Percentiles rank a stretch among this genome's conserved stretches.
Evolutionary conservation across 208 protist genomes (phyloP).

Genomic region (Leishmania guyanensis): DNA sequence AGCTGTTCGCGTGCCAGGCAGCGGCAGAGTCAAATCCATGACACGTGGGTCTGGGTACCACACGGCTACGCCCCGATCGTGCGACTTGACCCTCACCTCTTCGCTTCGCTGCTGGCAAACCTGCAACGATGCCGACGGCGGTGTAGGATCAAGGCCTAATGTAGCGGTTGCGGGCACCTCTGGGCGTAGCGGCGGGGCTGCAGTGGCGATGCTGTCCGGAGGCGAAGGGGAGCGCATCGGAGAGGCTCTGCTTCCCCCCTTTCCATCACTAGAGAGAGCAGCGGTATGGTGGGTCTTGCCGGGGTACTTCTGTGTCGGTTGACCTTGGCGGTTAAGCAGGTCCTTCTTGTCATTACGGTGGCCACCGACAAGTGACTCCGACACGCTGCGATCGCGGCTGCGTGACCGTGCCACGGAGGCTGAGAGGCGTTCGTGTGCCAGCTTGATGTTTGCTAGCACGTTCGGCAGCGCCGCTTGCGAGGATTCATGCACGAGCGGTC

Average conservation of each 20-base stretch:
- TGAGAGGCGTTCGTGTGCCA: background rate
- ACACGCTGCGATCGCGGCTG: background rate
- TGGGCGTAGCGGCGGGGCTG: background rate
- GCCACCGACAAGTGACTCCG: background rate
- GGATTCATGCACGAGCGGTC: background rate
- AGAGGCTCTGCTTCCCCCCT: background rate
- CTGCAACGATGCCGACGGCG: background rate
- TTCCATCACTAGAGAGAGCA: background rate
- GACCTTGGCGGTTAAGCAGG: background rate
- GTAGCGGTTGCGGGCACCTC: background rate
- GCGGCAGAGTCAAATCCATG: background rate
- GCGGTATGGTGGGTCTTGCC: background rate
- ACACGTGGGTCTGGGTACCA: background rate
- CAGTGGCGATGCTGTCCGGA: conserved; percentile 3
- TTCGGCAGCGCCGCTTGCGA: background rate
- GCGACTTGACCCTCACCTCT: background rate
- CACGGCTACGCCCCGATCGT: background rate
- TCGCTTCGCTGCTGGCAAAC: background rate
- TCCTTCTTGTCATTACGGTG: background rate
- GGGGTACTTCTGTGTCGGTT: background rate
- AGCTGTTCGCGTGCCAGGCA: background rate
- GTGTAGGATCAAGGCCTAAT: background rate
- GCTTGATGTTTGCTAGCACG: background rate
- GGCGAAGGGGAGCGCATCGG: background rate
- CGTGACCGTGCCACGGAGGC: background rate